Conservation (phyloP, 1,139 yeast species). For the Saccharomyces hybrid region DNA sequence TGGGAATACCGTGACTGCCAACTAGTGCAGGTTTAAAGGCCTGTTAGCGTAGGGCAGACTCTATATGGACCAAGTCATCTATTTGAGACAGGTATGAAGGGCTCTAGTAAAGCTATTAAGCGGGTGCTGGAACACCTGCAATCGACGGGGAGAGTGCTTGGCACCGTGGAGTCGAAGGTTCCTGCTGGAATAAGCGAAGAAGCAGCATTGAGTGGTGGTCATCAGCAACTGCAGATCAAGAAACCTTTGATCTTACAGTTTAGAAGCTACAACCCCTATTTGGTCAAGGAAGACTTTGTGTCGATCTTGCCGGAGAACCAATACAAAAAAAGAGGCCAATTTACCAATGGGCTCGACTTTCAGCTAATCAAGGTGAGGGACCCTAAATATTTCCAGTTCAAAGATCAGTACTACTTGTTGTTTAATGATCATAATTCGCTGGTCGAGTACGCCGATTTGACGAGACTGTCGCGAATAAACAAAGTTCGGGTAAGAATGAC, state of each 20-base stretch:
- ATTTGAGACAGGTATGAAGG: neutral
- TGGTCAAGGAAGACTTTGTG: conserved; percentile 17
- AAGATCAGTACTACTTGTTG: conserved; percentile 22
- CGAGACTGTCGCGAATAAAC: conserved; percentile 15
- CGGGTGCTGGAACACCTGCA: conserved; percentile 1
- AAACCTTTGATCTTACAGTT: conserved; percentile 10
- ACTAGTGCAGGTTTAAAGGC: neutral
- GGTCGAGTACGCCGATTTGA: conserved; percentile 12
- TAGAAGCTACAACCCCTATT: conserved; percentile 20
- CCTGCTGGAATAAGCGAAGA: neutral
- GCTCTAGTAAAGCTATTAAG: neutral
- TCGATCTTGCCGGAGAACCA: conserved; percentile 10
- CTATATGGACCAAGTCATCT: neutral
- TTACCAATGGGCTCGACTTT: conserved; percentile 8
- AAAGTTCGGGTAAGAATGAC: conserved; percentile 16
- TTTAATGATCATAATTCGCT: conserved; percentile 17
- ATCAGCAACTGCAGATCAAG: neutral
- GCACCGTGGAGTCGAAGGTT: neutral
- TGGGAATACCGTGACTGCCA: neutral
- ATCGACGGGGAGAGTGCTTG: neutral
- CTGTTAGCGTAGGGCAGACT: neutral
- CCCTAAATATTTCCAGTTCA: conserved; percentile 27
- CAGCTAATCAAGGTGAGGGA: conserved; percentile 23
- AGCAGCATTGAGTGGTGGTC: neutral
- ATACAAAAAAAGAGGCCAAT: conserved; percentile 1